Evolutionary conservation across 139 green algal species (phyloP), one percentile per base, ranked within the genome.

Genomic region (Chlorella sp.): DNA sequence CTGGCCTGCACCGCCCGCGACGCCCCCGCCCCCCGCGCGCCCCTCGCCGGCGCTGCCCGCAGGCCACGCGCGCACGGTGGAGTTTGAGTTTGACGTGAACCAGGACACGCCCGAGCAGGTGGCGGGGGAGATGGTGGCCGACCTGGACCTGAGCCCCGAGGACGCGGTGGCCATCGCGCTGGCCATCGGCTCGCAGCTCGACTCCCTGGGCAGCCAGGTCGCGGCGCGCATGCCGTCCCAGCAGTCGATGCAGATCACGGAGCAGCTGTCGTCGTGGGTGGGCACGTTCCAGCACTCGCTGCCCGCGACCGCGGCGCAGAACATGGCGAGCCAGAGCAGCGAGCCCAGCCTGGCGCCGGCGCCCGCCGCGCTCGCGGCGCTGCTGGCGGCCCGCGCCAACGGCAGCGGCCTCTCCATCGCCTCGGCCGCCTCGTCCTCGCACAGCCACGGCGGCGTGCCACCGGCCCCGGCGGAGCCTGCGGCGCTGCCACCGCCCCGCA

Each of bases 111-210:
- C 92, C 0, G 84, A 91, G 25, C 90, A 79, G 69, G 94, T 99
- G 46, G 94, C 95, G 0, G 79, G 63, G 35, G 95, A 99, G 82
- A 98, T 99, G 95, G 95, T 98, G 73, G 78, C 94, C 53, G 95
- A 98, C 71, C 83, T 99, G 64, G 87, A 80, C 83, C 23, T 97
- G 46, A 90, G 83, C 11, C 80, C 80, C 3, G 82, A 86, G 19
- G 90, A 97, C 69, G 92, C 91, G 15, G 79, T 55, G 0, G 70
- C 81, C 53, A 88, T 90, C 73, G 70, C 84, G 3, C 33, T 43
- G 29, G 76, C 80, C 43, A 89, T 90, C 60, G 74, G 79, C 23
- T 45, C 71, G 8, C 83, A 90, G 73, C 86, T 90, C 17, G 55
- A 43, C 27, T 53, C 59, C 33, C 77, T 90, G 67, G 89, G 86